These are phyloP conservation scores for Chlorella ohadii DNA, from an alignment of 139 green algal species.

Conservation along the genomic window DNA sequence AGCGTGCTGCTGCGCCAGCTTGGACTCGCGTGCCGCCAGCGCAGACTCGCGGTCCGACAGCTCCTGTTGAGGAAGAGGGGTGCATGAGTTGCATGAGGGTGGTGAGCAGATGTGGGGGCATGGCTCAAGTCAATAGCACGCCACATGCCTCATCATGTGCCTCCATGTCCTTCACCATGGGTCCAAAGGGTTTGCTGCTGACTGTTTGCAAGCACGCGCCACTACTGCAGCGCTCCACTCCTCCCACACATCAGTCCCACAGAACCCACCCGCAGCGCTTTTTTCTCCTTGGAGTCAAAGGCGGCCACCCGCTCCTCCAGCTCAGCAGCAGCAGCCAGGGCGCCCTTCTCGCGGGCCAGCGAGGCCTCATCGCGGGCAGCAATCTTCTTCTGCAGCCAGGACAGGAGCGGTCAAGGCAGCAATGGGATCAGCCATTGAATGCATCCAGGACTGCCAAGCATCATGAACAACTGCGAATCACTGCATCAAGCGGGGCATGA, in stretches of 20 bases:
- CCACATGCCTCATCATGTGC: too few species aligned
- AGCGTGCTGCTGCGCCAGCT: constrained; percentile 7
- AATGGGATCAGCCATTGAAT: too few species aligned
- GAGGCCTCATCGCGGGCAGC: constrained; percentile 38
- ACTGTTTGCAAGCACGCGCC: too few species aligned
- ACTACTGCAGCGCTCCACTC: too few species aligned
- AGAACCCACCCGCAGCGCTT: constrained; percentile 20
- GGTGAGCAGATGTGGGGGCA: too few species aligned
- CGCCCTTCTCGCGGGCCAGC: constrained; percentile 21
- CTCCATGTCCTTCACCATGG: too few species aligned
- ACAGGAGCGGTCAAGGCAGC: background rate
- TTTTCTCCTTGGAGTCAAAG: constrained; percentile 43
- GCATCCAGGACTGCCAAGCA: too few species aligned
- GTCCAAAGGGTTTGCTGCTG: too few species aligned
- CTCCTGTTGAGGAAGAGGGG: constrained; percentile 27
- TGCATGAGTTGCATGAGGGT: background rate
- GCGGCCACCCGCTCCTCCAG: constrained; percentile 32
- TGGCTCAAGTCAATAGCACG: too few species aligned
- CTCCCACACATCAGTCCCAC: too few species aligned
- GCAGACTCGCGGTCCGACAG: constrained; percentile 44
- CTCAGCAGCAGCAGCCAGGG: constrained; percentile 28
- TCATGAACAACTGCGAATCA: too few species aligned
- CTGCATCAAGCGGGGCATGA: too few species aligned
- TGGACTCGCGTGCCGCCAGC: constrained; percentile 26
- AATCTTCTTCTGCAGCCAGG: constrained; percentile 19